Evolutionary conservation across 257 asterid genomes (phyloP), one percentile per base, ranked within the genome.

Genomic region (Petunia secreta): DNA sequence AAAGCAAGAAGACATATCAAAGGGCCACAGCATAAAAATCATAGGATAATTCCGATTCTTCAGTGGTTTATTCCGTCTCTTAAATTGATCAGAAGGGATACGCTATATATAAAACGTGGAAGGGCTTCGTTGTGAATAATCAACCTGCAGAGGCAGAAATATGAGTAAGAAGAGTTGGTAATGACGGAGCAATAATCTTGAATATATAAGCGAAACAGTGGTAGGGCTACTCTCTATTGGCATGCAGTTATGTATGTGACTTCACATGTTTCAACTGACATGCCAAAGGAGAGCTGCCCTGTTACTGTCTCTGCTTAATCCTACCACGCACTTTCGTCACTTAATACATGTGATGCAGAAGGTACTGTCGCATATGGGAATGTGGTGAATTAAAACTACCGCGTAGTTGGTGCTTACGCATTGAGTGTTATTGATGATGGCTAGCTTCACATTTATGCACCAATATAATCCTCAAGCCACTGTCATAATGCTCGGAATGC

Each of bases 271-370:
- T 54, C 34, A 62, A 1, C 38, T 63, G 38, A 73, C 92, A 90
- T 80, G 94, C 92, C 91, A 87, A 89, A 86, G 92, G 91, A 89
- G 94, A 90, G 94, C 85, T 90, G 94, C 92, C 94, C 94, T 87
- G 54, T 50, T 81, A 87, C 66, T 86, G 82, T 43, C 84, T 90
- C 76, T 11, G 85, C 87, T 88, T 88, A 89, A 43, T 63, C 53
- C 4, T 68, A 67, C 8, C 37, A 67, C 4, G 34, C 11, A 5
- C 5, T 6, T 40, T 39, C 11, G 8, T 14, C 34, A 3, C 8
- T 15, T 41, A 10, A 64, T 38, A 4, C 5, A 46, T 76, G 25
- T 59, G 64, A 59, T 59, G 14, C 64, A 16, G 34, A 59, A 59
- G 0, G n/a, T 59, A 59, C 25, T 7, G 64, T 58, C 25, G 14